Conservation (phyloP, 2,329 filamentous ascomycete species). For the Hymenoscyphus infarciens region DNA sequence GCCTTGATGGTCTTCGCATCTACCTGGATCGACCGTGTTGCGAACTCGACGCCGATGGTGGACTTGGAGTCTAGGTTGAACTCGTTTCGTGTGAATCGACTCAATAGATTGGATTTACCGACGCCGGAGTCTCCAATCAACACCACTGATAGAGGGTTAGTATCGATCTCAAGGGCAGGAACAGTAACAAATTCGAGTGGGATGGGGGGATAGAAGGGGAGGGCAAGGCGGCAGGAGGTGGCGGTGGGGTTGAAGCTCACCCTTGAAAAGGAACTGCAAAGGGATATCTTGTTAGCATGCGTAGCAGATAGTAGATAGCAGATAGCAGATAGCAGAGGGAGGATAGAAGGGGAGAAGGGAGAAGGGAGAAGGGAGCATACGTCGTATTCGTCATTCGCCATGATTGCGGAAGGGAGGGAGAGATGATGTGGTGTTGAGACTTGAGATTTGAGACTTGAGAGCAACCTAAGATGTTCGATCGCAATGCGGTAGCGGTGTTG, state of each 20-base stretch:
- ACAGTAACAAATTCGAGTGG: conserved; percentile 25
- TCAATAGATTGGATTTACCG: conserved; percentile 99
- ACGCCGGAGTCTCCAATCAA: conserved; percentile 99
- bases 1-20: conserved; percentile 99
- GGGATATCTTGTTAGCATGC: conserved; percentile 35
- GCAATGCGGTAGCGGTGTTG: too few species aligned
- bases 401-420: conserved; percentile 47
- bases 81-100: conserved; percentile 98
- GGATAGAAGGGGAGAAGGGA: conserved; percentile 26
- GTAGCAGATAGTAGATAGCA: too few species aligned
- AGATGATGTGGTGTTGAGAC: conserved; percentile 26
- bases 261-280: conserved; percentile 95
- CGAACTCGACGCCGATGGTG: conserved; percentile 98
- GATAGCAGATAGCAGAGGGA: conserved; percentile 24
- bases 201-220: conserved; percentile 28
- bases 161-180: not conserved
- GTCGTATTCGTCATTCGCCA: conserved; percentile 99
- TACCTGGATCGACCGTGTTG: conserved; percentile 96
- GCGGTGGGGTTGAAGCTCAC: conserved; percentile 46
- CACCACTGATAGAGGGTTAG: conserved; percentile 62
- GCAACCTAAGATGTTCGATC: too few species aligned
- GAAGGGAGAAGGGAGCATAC: conserved; percentile 54
- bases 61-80: conserved; percentile 99
- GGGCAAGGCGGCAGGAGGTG: conserved; percentile 20
- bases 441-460: too few species aligned